phyloP scores from a whole-genome alignment of 768 basidiomycete species.

The Boletus subcaerulescens region DNA sequence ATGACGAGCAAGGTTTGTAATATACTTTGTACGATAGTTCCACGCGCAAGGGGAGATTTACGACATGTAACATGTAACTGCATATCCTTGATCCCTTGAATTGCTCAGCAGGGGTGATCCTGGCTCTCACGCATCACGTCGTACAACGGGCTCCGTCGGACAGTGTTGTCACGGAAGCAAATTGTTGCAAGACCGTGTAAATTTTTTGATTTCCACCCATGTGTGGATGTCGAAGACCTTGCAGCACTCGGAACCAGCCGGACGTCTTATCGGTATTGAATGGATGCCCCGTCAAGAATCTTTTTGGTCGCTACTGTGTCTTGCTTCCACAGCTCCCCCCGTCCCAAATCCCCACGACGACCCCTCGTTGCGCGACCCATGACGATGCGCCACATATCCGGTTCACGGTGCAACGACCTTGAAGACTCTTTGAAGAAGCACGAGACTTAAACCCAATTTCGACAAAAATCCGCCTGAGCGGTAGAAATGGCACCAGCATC shows the following conservation, averaged over 20 bases:
- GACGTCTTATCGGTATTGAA: too few species aligned
- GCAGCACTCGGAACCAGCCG: neutral
- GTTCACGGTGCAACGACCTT: too few species aligned
- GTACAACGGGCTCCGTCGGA: neutral
- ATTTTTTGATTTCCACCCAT: neutral
- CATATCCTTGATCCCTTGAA: neutral
- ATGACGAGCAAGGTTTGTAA: neutral
- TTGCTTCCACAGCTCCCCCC: too few species aligned
- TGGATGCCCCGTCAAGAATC: too few species aligned
- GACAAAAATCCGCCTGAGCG: too few species aligned
- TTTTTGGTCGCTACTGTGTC: too few species aligned
- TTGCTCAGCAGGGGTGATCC: neutral
- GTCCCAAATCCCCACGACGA: too few species aligned
- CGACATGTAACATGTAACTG: neutral
- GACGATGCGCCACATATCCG: too few species aligned
- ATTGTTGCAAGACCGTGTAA: neutral
- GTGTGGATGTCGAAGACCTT: neutral
- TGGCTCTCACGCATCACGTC: slow-evolving; percentile 11
- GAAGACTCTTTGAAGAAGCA: too few species aligned
- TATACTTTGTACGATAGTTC: neutral
- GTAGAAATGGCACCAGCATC: too few species aligned
- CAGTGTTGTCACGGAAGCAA: slow-evolving; percentile 1
- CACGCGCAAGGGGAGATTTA: neutral
- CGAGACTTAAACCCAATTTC: too few species aligned
- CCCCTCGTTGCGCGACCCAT: too few species aligned